These are phyloP conservation scores for Endocalyx cinctus DNA, from an alignment of 2,329 filamentous ascomycete genomes.

Conservation along the genomic window DNA sequence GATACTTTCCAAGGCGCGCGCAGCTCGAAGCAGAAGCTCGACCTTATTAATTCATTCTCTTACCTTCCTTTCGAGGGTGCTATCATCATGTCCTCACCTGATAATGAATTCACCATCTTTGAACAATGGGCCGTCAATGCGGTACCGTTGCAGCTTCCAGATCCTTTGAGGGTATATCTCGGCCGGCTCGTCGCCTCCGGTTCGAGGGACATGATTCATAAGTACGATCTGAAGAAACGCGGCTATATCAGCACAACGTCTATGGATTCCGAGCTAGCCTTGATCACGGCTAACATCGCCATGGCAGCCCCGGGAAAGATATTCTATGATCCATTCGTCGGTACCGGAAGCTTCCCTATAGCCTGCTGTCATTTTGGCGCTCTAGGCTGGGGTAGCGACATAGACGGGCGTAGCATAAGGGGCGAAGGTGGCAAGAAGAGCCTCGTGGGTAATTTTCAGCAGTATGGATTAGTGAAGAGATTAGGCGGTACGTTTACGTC, in stretches of 20 bases:
- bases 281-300: conserved; percentile 89
- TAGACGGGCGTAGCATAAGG: conserved; percentile 84
- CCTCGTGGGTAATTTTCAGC: conserved; percentile 68
- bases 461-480: conserved; percentile 65
- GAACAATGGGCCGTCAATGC: conserved; percentile 69
- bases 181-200: conserved; percentile 67
- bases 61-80: conserved; percentile 75
- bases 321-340: conserved; percentile 93
- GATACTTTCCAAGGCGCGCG: conserved; percentile 79
- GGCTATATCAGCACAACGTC: conserved; percentile 92
- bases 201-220: conserved; percentile 61
- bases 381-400: conserved; percentile 79
- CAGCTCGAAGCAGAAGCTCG: conserved; percentile 55
- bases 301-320: conserved; percentile 77
- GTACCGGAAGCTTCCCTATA: conserved; percentile 88
- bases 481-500: conserved; percentile 78
- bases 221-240: conserved; percentile 88
- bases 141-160: conserved; percentile 40
- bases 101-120: conserved; percentile 73
- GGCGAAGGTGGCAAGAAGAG: conserved; percentile 57
- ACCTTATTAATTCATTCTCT: conserved; percentile 75
- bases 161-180: conserved; percentile 62
- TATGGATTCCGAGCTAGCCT: conserved; percentile 91
- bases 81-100: conserved; percentile 70
- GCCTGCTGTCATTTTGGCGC: conserved; percentile 90